phyloP scores from a whole-genome alignment of 768 basidiomycete species.

The Hebeloma cylindrosporum region DNA sequence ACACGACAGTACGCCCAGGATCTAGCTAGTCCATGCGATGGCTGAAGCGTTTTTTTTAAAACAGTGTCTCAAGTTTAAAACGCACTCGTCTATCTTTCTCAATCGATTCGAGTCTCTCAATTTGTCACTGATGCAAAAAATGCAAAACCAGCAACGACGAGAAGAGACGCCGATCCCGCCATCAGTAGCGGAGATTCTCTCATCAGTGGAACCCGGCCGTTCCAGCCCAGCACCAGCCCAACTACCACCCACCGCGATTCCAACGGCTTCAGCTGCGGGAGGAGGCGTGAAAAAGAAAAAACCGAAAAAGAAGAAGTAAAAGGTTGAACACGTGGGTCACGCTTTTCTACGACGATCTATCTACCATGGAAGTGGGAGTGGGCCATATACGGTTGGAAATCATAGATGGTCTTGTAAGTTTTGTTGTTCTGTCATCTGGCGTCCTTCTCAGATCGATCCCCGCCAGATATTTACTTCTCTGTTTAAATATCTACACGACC shows the following conservation, averaged over 20 bases:
- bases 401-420: neutral
- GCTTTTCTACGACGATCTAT: too few relatives aligned
- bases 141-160: constrained; percentile 60
- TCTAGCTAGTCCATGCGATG: too few relatives aligned
- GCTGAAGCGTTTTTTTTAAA: neutral
- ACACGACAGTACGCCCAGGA: constrained; percentile 80
- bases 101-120: constrained; percentile 96
- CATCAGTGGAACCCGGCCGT: constrained; percentile 23
- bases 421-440: too few relatives aligned
- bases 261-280: constrained; percentile 36
- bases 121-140: constrained; percentile 80
- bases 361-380: too few relatives aligned
- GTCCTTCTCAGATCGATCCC: too few relatives aligned
- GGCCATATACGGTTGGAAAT: neutral
- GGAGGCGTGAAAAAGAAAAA: constrained; percentile 84
- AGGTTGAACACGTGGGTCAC: neutral
- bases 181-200: constrained; percentile 16
- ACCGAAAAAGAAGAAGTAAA: constrained; percentile 73
- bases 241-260: constrained; percentile 30
- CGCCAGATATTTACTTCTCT: too few relatives aligned
- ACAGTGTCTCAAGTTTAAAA: constrained; percentile 96
- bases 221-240: constrained; percentile 31
- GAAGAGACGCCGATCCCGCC: constrained; percentile 32
- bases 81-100: constrained; percentile 89
- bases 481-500: too few relatives aligned